Evolutionary conservation across 2,329 filamentous ascomycete species (phyloP), one percentile per base, ranked within the genome.

Genomic region (Monosporascus sp.): DNA sequence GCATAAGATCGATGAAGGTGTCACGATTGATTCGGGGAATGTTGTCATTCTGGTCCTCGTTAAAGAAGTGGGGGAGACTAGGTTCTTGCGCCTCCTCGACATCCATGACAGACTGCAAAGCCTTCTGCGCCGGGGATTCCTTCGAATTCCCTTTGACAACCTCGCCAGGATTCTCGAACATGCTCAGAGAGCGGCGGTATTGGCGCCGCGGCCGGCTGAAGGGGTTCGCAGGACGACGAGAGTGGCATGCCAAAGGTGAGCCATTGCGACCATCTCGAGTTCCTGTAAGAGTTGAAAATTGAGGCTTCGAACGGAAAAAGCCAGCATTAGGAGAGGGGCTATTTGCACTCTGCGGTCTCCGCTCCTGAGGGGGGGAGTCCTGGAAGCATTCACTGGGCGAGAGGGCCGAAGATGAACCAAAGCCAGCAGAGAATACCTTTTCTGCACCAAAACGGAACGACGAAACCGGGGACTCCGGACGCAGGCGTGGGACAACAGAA

Each of bases 141-240:
- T 84, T 82, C 59, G 87, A 77, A 69, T 91, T 90, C 52, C 86
- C 78, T 72, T 90, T 90, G 76, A 96, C 88, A 52, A 97, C 79
- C 67, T 97, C 94, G 60, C 83, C 88, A 3, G 92, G 88, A 68
- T 88, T 85, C 74, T 97, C 93, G 72, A 96, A 99, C 94, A 99
- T 99, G 80, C 94, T 97, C 66, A 97, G 76, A 24, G 93, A 96
- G 60, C 94, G 86, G 56, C 94, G 86, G 66, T 93, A 93, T 69
- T 94, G 89, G 67, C 96, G 96, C 60, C 92, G 83, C 45, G 89
- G 89, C 57, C 90, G 85, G 63, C 85, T 76, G 60, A 88, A 82
- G 53, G 81, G 88, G 69, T 86, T 91, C 48, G 82, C 87, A 56
- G 76, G 80, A 60, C 92, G 90, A 58, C 91, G 85, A 52, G 86